phyloP scores from a whole-genome alignment of 768 basidiomycete species.

The Kondoa subrosea region DNA sequence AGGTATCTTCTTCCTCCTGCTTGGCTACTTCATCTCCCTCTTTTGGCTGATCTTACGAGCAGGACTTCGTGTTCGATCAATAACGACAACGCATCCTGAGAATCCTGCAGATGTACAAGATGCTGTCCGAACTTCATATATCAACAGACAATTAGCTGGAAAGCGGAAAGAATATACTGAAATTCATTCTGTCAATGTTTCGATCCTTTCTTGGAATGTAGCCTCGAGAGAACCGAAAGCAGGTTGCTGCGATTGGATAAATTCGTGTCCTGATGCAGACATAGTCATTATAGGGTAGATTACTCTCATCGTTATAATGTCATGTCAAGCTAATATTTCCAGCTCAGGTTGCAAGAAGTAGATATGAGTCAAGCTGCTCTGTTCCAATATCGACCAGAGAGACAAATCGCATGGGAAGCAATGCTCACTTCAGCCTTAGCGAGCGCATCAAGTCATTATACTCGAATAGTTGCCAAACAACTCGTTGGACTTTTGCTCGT shows the following conservation, averaged over 20 bases:
- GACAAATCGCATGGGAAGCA: not conserved
- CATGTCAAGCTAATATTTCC: not conserved
- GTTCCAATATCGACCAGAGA: not conserved
- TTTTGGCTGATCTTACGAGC: no score
- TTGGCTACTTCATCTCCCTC: no score
- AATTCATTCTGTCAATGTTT: not conserved
- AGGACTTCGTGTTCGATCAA: not conserved
- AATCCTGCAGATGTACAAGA: not conserved
- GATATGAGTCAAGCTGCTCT: not conserved
- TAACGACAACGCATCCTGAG: not conserved
- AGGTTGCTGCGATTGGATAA: not conserved
- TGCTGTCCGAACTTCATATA: not conserved
- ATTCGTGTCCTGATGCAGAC: slow-evolving; percentile 1
- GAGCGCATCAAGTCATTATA: not conserved
- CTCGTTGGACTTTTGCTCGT: not conserved
- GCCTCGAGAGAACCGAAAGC: not conserved
- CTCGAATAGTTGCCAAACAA: not conserved
- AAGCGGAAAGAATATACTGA: not conserved
- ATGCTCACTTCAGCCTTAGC: not conserved
- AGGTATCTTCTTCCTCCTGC: no score
- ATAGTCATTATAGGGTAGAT: not conserved
- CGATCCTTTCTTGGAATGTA: not conserved
- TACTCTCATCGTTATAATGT: not conserved
- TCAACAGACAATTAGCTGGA: not conserved
- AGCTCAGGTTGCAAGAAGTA: not conserved